Evolutionary conservation across 176 grass and related monocot species (phyloP), one percentile per base, ranked within the genome.

Genomic region (Eleusine coracana): DNA sequence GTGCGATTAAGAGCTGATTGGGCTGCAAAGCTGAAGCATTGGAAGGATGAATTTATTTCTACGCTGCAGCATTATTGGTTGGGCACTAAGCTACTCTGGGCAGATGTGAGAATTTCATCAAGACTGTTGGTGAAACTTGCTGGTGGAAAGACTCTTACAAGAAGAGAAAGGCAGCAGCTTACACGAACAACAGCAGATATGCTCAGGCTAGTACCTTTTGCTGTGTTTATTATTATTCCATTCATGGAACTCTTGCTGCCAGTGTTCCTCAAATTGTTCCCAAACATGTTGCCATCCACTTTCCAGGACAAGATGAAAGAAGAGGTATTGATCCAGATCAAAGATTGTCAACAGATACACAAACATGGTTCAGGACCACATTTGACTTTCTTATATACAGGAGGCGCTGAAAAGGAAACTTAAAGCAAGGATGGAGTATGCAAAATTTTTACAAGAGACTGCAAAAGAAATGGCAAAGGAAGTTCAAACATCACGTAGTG

Each of bases 171-270:
- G 72, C 86, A 88, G 56, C 96, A 98, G 73, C 85, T 98, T 44
- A 98, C 96, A 59, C 92, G 90, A 54, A 95, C 96, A 68, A 95
- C 90, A 66, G 92, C 92, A 55, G 96, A 98, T 83, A 89, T 98
- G 52, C 91, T 98, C 71, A 92, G 88, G 73, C 85, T 98, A 77
- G 96, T 98, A 71, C 96, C 96, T 59, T 83, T 98, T 39, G 96
- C 96, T 7, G 90, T 98, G 41, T 98, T 98, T 78, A 91, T 98
- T 63, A 88, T 95, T 52, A 86, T 95, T 70, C 96, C 96, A 7
- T 98, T 98, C 74, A 98, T 98, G 96, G 96, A 98, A 75, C 50
- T 98, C 21, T 91, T 98, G 54, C 71, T 98, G 55, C 96, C 96
- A 66, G 92, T 98, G 21, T 95, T 98, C 88, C 87, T 98, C 56